These are phyloP conservation scores for Gigaspora rosea DNA, from an alignment of 192 early-diverging fungal genomes.

Conservation along the genomic window DNA sequence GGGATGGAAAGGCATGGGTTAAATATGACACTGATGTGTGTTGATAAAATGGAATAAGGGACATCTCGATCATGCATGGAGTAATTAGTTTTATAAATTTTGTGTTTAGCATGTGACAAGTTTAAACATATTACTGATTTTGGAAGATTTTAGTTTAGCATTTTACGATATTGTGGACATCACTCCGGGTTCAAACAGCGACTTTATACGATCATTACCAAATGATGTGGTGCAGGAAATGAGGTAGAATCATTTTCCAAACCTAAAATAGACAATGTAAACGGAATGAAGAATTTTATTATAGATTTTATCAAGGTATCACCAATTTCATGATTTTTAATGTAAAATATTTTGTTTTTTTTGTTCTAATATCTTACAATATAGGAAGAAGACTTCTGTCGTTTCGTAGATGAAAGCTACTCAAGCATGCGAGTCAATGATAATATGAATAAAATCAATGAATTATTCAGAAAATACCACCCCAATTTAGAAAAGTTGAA, in stretches of 20 bases:
- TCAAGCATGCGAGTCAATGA: neutral
- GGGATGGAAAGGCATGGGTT: neutral
- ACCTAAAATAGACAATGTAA: neutral
- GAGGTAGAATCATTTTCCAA: neutral
- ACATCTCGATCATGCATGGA: neutral
- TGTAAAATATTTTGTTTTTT: conserved; percentile 16
- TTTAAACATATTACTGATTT: too few relatives aligned
- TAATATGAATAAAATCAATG: too few relatives aligned
- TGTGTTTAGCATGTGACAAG: too few relatives aligned
- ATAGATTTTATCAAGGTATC: conserved; percentile 25
- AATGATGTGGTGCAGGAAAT: conserved; percentile 7
- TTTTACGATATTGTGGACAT: conserved; percentile 11
- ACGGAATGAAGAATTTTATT: conserved; percentile 16
- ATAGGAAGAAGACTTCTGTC: neutral
- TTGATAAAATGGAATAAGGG: neutral
- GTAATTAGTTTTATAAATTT: conserved; percentile 5
- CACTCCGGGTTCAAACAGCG: conserved; percentile 13
- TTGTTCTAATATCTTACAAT: neutral
- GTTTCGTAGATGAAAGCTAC: conserved; percentile 10
- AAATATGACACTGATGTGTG: neutral
- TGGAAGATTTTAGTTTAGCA: conserved; percentile 18
- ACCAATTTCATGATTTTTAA: neutral
- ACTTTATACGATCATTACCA: neutral
- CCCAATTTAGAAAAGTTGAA: too few relatives aligned
- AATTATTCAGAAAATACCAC: too few relatives aligned